These are phyloP conservation scores for Exophiala phaeomuriformis DNA, from an alignment of 2,329 filamentous ascomycete species.

Conservation along the genomic window DNA sequence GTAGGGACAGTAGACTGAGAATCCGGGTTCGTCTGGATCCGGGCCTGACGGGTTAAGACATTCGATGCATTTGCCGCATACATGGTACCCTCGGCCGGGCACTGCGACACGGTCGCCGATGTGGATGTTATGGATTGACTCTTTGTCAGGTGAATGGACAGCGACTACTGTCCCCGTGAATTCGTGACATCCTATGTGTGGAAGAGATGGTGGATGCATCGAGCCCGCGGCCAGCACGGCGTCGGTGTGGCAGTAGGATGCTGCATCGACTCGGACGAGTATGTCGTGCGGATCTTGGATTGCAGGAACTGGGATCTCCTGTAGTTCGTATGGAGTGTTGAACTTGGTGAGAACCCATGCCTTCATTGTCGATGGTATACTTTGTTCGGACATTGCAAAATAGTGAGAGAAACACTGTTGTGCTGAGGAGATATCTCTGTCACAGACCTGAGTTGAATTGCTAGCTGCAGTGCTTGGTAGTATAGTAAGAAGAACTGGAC, in stretches of 20 bases:
- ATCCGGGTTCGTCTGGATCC: constrained; percentile 10
- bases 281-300: constrained; percentile 40
- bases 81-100: constrained; percentile 10
- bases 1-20: constrained; percentile 41
- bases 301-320: constrained; percentile 29
- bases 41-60: constrained; percentile 9
- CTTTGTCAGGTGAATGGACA: neutral
- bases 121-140: neutral
- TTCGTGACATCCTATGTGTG: constrained; percentile 42
- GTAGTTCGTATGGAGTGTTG: constrained; percentile 19
- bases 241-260: constrained; percentile 44
- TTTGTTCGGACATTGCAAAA: too few relatives aligned
- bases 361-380: constrained; percentile 17
- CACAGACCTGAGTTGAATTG: too few relatives aligned
- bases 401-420: too few relatives aligned
- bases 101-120: constrained; percentile 11
- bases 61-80: constrained; percentile 12
- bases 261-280: constrained; percentile 42
- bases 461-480: too few relatives aligned
- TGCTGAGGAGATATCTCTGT: too few relatives aligned
- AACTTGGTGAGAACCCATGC: constrained; percentile 19
- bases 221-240: constrained; percentile 34
- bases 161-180: constrained; percentile 42
- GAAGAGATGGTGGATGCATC: constrained; percentile 34
- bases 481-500: too few relatives aligned